Conservation (phyloP, 1,284 basidiomycete species). For the Fistulina hepatica region DNA sequence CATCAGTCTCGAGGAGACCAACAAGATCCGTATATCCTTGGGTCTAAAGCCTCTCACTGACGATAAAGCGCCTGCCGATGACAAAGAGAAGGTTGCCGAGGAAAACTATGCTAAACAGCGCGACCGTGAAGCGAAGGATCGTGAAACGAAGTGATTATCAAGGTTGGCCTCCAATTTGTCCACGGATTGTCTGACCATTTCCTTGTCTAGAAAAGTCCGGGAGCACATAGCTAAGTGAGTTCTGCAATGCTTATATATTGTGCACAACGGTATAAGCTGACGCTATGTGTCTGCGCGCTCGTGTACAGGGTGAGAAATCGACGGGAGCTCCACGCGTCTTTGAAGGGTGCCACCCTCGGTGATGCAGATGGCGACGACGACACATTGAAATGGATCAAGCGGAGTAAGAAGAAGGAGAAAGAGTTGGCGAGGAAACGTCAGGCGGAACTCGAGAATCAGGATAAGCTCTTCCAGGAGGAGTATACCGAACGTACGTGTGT, state of each 20-base stretch:
- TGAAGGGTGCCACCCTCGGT: conserved; percentile 85
- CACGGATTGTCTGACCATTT: conserved; percentile 21
- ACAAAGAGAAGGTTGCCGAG: conserved; percentile 74
- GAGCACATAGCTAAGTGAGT: conserved; percentile 88
- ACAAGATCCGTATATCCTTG: conserved; percentile 90
- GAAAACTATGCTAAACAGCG: conserved; percentile 71
- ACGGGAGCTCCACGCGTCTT: conserved; percentile 80
- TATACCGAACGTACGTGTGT: conserved; percentile 66
- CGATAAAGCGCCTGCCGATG: conserved; percentile 51
- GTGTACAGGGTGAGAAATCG: conserved; percentile 73
- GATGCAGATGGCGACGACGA: conserved; percentile 68
- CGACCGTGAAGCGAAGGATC: conserved; percentile 60
- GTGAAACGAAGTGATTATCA: conserved; percentile 58
- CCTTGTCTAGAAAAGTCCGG: conserved; percentile 48
- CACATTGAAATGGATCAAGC: conserved; percentile 82
- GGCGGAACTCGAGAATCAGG: conserved; percentile 72
- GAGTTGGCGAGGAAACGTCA: conserved; percentile 69
- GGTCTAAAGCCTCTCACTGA: conserved; percentile 91
- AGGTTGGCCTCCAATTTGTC: conserved; percentile 12
- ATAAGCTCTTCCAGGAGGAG: conserved; percentile 59
- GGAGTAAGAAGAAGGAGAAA: conserved; percentile 79
- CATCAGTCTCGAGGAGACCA: conserved; percentile 94
- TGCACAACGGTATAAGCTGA: background rate
- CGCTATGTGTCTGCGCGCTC: too few species aligned
- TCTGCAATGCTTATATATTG: conserved; percentile 10